Conservation (phyloP, 805 yeast genomes). For the Candida qinlingensis region DNA sequence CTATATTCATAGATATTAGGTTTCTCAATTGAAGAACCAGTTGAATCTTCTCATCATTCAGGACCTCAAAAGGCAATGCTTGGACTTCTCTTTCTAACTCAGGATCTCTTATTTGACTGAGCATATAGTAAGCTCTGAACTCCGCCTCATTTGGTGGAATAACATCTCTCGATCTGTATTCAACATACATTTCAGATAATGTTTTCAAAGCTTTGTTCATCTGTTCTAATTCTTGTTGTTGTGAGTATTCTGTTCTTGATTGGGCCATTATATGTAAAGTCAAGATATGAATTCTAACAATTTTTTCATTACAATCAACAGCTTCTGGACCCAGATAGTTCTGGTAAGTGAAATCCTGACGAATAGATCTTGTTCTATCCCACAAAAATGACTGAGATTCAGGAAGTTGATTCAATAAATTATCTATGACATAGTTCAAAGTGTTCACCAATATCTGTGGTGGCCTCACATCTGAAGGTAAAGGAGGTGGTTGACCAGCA, state of each 20-base stretch:
- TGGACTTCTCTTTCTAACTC: slow-evolving; percentile 78
- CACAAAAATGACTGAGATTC: slow-evolving; percentile 86
- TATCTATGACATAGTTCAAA: slow-evolving; percentile 63
- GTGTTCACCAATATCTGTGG: slow-evolving; percentile 69
- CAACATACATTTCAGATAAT: slow-evolving; percentile 79
- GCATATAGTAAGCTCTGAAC: slow-evolving; percentile 79
- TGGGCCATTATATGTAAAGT: slow-evolving; percentile 85
- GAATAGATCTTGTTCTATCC: slow-evolving; percentile 94
- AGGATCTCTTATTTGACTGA: slow-evolving; percentile 78
- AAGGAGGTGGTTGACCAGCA: slow-evolving; percentile 96
- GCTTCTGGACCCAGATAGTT: slow-evolving; percentile 93
- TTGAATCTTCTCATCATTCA: slow-evolving; percentile 54
- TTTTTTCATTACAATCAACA: slow-evolving; percentile 84
- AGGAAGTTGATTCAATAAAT: slow-evolving; percentile 62
- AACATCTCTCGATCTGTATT: slow-evolving; percentile 66
- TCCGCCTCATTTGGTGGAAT: slow-evolving; percentile 83
- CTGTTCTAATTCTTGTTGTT: slow-evolving; percentile 95
- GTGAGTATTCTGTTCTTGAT: slow-evolving; percentile 65
- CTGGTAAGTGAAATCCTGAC: slow-evolving; percentile 96
- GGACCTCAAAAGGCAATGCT: slow-evolving; percentile 52
- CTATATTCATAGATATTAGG: slow-evolving; percentile 52
- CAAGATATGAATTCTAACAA: slow-evolving; percentile 81
- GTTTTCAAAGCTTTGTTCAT: slow-evolving; percentile 88
- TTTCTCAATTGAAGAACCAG: slow-evolving; percentile 68
- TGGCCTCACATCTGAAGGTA: slow-evolving; percentile 96